Evolutionary conservation across 2,329 filamentous ascomycete species (phyloP), one percentile per base, ranked within the genome.

Genomic region (Calonectria fujianensis): DNA sequence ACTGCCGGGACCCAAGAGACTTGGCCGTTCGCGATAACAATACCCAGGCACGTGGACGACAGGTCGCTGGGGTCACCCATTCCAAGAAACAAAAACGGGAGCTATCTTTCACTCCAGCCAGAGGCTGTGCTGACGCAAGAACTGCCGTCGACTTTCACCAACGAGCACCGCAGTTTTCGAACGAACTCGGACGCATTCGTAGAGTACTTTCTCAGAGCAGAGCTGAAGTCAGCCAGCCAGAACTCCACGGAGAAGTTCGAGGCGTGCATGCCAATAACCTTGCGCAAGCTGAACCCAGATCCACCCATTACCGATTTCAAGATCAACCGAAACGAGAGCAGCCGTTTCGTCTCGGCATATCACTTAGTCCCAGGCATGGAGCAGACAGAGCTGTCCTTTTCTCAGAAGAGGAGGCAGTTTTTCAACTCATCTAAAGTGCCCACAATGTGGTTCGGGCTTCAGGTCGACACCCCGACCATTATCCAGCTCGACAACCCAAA

Each of bases 191-290:
- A 73, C 0, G 77, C 59, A 0, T 78, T 74, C 1, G 39, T 80
- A 10, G 84, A 87, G 57, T 87, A 87, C 52, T 81, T 78, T 14
- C 72, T 87, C 1, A 72, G 83, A 39, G 84, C 84, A 0, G 73
- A 76, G 2, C 45, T 86, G 2, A 66, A n/a, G 6, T 76, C 75
- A 50, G 75, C 68, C 0, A 59, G 37, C 0, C 32, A 66, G 3
- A 66, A 39, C 1, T 31, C 14, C 2, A 54, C 11, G 5, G 61
- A 78, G 11, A 59, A n/a, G 0, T 11, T 59, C 1, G 45, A 73
- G 4, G 84, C 79, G 1, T 74, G 45, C 0, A 50, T 82, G 1
- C 84, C 83, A 0, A 20, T 85, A 11, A 74, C 18, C 3, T 27
- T 84, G 2, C 54, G 70, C 8, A 51, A 61, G 1, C 2, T 45